These are phyloP conservation scores for Fabrea salina DNA, from an alignment of 169 alveolate species.

Conservation along the genomic window DNA sequence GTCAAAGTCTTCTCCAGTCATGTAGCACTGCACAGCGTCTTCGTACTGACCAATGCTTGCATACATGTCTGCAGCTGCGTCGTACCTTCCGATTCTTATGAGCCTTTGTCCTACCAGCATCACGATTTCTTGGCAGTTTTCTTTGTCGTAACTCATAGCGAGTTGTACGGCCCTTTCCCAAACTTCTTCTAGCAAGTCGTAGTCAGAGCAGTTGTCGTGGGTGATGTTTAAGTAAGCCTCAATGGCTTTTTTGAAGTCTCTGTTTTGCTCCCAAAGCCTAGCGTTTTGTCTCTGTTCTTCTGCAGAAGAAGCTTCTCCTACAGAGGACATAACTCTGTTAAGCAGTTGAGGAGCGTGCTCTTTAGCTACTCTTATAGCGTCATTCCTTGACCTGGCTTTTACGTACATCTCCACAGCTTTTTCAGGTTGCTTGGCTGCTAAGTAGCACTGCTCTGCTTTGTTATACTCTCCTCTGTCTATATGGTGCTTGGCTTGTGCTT, in stretches of 20 bases:
- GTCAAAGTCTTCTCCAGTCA: slow-evolving; percentile 67
- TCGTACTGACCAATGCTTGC: slow-evolving; percentile 82
- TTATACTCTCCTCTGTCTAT: slow-evolving; percentile 78
- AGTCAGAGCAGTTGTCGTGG: slow-evolving; percentile 63
- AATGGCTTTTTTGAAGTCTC: slow-evolving; percentile 82
- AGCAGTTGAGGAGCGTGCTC: slow-evolving; percentile 88
- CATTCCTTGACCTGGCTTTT: slow-evolving; percentile 64
- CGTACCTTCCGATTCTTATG: slow-evolving; percentile 60
- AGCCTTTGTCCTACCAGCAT: slow-evolving; percentile 78
- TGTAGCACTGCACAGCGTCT: slow-evolving; percentile 81
- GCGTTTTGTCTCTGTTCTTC: slow-evolving; percentile 74
- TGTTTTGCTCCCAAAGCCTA: slow-evolving; percentile 80
- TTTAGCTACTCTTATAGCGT: slow-evolving; percentile 86
- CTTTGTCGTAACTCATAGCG: slow-evolving; percentile 81
- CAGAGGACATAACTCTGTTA: slow-evolving; percentile 61
- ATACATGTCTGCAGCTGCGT: slow-evolving; percentile 84
- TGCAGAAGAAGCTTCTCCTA: slow-evolving; percentile 59
- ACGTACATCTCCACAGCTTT: slow-evolving; percentile 82
- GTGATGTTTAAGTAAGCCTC: slow-evolving; percentile 80
- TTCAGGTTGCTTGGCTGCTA: slow-evolving; percentile 84
- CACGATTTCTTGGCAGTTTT: slow-evolving; percentile 76
- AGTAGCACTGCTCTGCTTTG: slow-evolving; percentile 86
- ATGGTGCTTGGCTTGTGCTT: slow-evolving; percentile 79
- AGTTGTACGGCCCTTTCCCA: slow-evolving; percentile 85
- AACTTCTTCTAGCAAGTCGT: slow-evolving; percentile 69